A percentile compares a stretch with the other conserved stretches of the same genome.
phyloP scores from a whole-genome alignment of 108 stramenopile genomes.

The Nannochloropsis gaditana region DNA sequence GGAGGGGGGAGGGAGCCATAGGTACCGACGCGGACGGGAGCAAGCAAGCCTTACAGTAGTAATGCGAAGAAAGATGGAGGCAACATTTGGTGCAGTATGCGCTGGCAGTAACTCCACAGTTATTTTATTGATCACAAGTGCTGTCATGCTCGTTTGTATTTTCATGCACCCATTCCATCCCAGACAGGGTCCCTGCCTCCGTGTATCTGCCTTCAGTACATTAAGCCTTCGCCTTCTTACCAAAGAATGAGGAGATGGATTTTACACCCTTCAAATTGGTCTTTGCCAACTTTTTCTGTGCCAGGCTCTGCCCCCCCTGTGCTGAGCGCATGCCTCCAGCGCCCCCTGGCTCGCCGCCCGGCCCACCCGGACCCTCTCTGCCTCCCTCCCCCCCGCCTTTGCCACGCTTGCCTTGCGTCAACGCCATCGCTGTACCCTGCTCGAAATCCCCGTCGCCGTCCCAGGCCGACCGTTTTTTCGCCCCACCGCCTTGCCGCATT shows the following conservation, averaged over 20 bases:
- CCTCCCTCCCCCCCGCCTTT: conserved; percentile 24
- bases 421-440: conserved; percentile 29
- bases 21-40: no score
- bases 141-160: no score
- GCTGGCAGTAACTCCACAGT: no score
- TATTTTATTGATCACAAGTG: no score
- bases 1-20: not conserved
- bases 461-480: not conserved
- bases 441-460: conserved; percentile 18
- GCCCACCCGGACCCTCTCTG: not conserved
- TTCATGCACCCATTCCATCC: no score
- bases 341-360: conserved; percentile 2
- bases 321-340: conserved; percentile 19
- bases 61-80: no score
- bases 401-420: conserved; percentile 25
- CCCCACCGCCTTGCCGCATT: not conserved
- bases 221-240: not conserved
- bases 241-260: conserved; percentile 36
- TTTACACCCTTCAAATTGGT: conserved; percentile 44
- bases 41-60: no score
- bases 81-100: no score
- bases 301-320: conserved; percentile 23
- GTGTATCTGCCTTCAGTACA: not conserved
- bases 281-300: conserved; percentile 41
- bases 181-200: no score